phyloP scores from a whole-genome alignment of 768 basidiomycete genomes.

The Tricholoma sp. region DNA sequence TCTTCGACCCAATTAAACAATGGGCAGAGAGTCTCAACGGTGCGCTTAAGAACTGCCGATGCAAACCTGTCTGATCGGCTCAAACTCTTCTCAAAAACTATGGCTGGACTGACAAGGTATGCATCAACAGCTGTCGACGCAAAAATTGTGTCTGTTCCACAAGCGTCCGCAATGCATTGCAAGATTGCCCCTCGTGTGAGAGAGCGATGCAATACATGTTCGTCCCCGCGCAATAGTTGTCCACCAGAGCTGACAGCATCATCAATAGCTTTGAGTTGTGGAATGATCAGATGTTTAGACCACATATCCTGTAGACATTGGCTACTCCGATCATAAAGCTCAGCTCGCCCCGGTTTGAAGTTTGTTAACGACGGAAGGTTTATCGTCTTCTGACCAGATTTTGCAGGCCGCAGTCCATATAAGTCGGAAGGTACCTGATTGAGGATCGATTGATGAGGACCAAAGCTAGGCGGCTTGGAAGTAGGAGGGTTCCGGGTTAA shows the following conservation, averaged over 20 bases:
- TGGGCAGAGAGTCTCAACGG: neutral
- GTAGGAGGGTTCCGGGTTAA: no score
- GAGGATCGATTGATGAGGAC: neutral
- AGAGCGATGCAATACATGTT: neutral
- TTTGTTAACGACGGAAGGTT: neutral
- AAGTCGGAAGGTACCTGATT: neutral
- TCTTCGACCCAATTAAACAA: neutral
- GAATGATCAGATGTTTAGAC: neutral
- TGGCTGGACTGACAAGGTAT: neutral
- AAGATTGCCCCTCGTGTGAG: neutral
- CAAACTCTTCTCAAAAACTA: neutral
- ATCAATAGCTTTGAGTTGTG: neutral
- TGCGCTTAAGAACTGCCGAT: neutral
- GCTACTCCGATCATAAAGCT: neutral
- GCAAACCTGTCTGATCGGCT: neutral
- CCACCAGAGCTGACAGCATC: neutral
- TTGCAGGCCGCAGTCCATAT: neutral
- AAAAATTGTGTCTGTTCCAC: neutral
- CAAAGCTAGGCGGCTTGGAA: no score
- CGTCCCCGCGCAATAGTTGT: neutral
- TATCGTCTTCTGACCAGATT: neutral
- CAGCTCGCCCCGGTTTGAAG: neutral
- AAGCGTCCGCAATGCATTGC: neutral
- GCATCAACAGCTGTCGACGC: neutral
- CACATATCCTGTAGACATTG: neutral